Base-by-base conservation (phyloP, 139 green algal genomes). In the Desmodesmus armatus region DNA sequence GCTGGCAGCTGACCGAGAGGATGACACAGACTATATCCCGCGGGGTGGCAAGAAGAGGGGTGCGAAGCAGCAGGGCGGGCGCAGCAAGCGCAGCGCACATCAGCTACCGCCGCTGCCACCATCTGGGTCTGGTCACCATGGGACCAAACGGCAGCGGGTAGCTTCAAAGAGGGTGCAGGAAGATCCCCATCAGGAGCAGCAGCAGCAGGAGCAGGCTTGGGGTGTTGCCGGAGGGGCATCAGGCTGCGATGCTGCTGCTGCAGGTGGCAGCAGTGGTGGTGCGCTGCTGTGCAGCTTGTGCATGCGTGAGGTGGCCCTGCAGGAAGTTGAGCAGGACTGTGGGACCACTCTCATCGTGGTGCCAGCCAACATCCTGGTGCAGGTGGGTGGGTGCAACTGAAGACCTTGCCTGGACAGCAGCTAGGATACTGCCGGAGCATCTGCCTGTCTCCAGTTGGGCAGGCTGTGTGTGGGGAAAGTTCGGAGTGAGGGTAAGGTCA, bases 311-410 rank as follows among this genome's bases (percentile, higher is more conserved):
- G 29, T 31, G 3, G 90, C 92, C 0, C 53, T 69, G 43, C 31
- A 70, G n/a, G 49, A 88, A 55, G 91, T 95, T 0, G 78, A 49
- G 0, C 53, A 80, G 44, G 76, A 89, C 7, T 95, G 90, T 35
- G 89, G 91, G 2, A 92, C 96, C 5, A 99, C 96, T 2, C 91
- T 99, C 4, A 94, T 99, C 31, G 94, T 99, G 19, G 97, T 94
- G 83, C 97, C 97, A 0, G 39, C 91, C 0, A 76, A 94, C 78
- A 98, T 99, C 84, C 80, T 98, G 82, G 76, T 82, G 37, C 73
- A 80, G 49, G 73, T 80, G 29, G 21, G 72, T 13, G 13, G 13
- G 13, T 55, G 47, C 7, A 55, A 7, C 47, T 55, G 13, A 55
- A n/a, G 13, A 55, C 47, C 47, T 55, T 21, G 47, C 13, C 9